These are phyloP conservation scores for Tylopilus intermedius DNA, from an alignment of 768 basidiomycete species.

Conservation along the genomic window DNA sequence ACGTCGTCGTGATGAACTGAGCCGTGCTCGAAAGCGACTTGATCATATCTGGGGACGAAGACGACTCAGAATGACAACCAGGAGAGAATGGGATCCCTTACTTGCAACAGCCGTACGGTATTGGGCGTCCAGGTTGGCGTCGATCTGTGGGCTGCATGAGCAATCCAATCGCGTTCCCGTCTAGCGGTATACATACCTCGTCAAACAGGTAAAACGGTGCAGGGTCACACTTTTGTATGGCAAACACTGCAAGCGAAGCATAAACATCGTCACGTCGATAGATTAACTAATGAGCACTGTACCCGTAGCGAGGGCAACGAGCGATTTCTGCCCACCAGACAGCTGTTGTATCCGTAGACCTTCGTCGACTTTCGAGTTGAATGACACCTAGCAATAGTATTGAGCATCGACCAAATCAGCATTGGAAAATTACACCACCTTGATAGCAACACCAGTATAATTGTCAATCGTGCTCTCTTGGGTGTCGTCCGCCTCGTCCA, in stretches of 20 bases:
- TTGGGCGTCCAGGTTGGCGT: slow-evolving; percentile 96
- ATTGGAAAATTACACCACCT: slow-evolving; percentile 63
- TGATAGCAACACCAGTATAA: slow-evolving; percentile 95
- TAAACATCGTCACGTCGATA: slow-evolving; percentile 1
- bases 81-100: slow-evolving; percentile 34
- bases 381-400: no score
- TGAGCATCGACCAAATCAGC: no score
- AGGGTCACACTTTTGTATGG: slow-evolving; percentile 98
- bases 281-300: slow-evolving; percentile 7
- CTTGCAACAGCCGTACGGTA: slow-evolving; percentile 95
- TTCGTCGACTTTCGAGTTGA: slow-evolving; percentile 98
- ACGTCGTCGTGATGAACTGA: slow-evolving; percentile 98
- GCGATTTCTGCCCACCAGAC: slow-evolving; percentile 94
- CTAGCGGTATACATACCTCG: slow-evolving; percentile 48
- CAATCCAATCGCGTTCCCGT: not conserved
- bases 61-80: slow-evolving; percentile 34
- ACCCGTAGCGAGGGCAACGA: slow-evolving; percentile 94
- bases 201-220: slow-evolving; percentile 99
- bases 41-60: slow-evolving; percentile 59
- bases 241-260: slow-evolving; percentile 63
- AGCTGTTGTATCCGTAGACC: slow-evolving; percentile 94
- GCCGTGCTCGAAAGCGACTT: slow-evolving; percentile 80
- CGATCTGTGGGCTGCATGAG: slow-evolving; percentile 52
- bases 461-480: slow-evolving; percentile 81
- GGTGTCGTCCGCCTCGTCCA: slow-evolving; percentile 68